Evolutionary conservation across 441 rosid genomes (phyloP).

Genomic region (Jatropha multifida): DNA sequence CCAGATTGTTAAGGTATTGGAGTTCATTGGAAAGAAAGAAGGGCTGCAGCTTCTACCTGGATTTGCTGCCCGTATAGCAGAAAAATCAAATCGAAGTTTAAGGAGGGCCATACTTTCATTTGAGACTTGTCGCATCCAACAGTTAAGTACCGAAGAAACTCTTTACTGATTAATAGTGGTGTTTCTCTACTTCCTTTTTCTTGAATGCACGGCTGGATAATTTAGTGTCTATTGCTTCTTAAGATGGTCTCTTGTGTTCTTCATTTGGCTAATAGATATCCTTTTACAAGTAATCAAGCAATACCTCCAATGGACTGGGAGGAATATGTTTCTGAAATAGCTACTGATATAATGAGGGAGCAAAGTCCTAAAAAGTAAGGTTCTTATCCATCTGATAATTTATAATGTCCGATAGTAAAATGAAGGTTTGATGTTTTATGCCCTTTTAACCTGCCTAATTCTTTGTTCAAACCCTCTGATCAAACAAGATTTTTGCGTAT

Average conservation of each 20-base stretch:
- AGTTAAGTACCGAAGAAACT: conserved; percentile 48
- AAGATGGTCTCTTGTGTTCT: conserved; percentile 4
- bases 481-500: conserved; percentile 12
- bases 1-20: conserved; percentile 77
- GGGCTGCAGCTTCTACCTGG: conserved; percentile 74
- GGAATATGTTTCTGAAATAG: conserved; percentile 83
- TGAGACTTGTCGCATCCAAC: conserved; percentile 91
- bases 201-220: conserved; percentile 10
- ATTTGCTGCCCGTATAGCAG: conserved; percentile 78
- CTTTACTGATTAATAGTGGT: not conserved
- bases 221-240: conserved; percentile 14
- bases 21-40: conserved; percentile 84
- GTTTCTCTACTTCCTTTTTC: conserved; percentile 1
- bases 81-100: conserved; percentile 82
- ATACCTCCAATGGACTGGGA: conserved; percentile 97
- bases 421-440: not conserved
- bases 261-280: conserved; percentile 54
- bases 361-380: conserved; percentile 89
- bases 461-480: conserved; percentile 20
- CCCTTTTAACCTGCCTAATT: not conserved
- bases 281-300: conserved; percentile 65
- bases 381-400: conserved; percentile 4
- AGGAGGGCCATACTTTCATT: conserved; percentile 85
- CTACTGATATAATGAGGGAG: conserved; percentile 87
- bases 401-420: not conserved